Evolutionary conservation across 169 alveolate genomes (phyloP), one percentile per base, ranked within the genome.

Genomic region (Ichthyophthirius multifiliis): DNA sequence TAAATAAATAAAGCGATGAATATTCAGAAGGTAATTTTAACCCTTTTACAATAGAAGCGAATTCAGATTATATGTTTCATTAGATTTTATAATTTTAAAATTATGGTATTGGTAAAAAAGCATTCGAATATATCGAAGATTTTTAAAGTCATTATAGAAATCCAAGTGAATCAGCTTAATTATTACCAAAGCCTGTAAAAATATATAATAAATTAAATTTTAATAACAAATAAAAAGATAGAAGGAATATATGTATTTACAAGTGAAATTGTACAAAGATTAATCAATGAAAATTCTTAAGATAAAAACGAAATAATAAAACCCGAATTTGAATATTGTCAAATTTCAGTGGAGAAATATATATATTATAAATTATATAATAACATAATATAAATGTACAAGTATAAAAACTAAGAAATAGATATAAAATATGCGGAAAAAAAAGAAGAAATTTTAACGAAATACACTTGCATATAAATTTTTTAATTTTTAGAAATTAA

Each of bases 41-140:
- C 18, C 85, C 85, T 4, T 79, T 43, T 23, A 65, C 75, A 23
- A 39, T 79, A 34, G 85, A 79, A 79, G 43, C 85, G 3, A 79
- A 74, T 31, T 79, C 85, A 12, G 44, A 79, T 79, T 79, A 65
- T 46, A 79, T 79, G 85, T 79, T 79, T 79, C 74, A 79, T 37
- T 65, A 79, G 35, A 44, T 79, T 46, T 65, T 79, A n/a, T 64
- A 80, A 46, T 79, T 80, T 20, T 35, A 55, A 43, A 48, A 44
- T 43, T 79, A 79, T 30, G 85, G 85, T 1, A 18, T 79, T n/a
- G 85, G 85, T 3, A 65, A 79, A 46, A 79, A 79, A 46, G 78
- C 46, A 9, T 30, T 35, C 32, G 85, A 65, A 64, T 67, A 31
- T 41, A 43, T 79, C 7, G 27, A 31, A 32, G 67, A 79, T 43